Evolutionary conservation across 805 yeast genomes (phyloP), one percentile per base, ranked within the genome.

Genomic region (Schizosaccharomyces lindneri): DNA sequence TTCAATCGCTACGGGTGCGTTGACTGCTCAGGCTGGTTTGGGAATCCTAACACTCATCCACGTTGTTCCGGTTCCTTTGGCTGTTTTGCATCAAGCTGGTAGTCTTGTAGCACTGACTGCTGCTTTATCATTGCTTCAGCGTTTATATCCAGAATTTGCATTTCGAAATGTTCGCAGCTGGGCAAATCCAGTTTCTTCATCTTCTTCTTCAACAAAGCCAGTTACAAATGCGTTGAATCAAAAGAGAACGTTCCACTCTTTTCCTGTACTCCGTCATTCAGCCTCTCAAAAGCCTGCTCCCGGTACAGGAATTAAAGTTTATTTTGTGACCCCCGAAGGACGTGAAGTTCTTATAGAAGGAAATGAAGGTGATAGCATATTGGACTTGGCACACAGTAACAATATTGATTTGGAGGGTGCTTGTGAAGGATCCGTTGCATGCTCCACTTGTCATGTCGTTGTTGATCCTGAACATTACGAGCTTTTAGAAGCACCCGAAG

Each of bases 381-480:
- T 93, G 70, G 98, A 93, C 70, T 87, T 93, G 62, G 98, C 97
- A 5, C 97, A 93, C 73, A 94, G 93, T 2, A 73, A 89, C 69
- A 84, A 89, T 67, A 72, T 93, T 63, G 98, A 93, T 66, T 89
- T 93, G 93, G 98, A 93, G 71, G 95, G 87, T 57, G 98, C 98
- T 0, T 93, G 98, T 73, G 98, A 98, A 27, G 98, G 97, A 3
- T 87, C 97, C 3, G 93, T 98, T 76, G 98, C 98, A 0, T 93
- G 98, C 71, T 88, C 97, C 4, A 93, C 98, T 0, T 93, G 98
- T 70, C 98, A 93, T 73, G 83, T 93, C 62, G 90, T 93, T 61
- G 88, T 93, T 48, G 98, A 93, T 70, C 97, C 98, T 0, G 96
- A 85, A 59, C 88, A 76, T 70, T 93, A 87, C 73, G 98, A 93